phyloP scores from a whole-genome alignment of 345 rosid species.

The Luvunga scandens region DNA sequence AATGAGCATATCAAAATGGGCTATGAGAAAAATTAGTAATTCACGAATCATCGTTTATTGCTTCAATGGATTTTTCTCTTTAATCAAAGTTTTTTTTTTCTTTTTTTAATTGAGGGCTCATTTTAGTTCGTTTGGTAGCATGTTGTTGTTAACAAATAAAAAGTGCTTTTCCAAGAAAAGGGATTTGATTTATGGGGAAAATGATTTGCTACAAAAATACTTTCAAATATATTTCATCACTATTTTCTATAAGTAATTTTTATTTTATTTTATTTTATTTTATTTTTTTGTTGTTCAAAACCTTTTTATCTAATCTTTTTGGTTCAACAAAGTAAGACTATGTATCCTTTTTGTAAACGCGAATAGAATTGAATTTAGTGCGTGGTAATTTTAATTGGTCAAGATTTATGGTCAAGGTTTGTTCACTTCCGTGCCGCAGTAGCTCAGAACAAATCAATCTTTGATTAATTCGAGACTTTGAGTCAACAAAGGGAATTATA shows the following conservation, averaged over 20 bases:
- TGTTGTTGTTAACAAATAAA: background rate
- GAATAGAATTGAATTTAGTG: background rate
- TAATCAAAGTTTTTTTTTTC: background rate
- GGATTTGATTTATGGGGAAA: no score
- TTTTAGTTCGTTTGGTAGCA: background rate
- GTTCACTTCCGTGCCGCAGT: background rate
- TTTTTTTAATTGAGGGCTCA: background rate
- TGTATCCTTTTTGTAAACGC: background rate
- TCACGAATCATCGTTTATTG: background rate
- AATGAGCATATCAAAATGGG: background rate
- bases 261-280: no score
- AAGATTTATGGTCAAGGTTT: background rate
- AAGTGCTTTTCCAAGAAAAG: no score
- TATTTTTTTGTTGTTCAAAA: no score
- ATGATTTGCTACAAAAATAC: background rate
- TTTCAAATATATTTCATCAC: no score
- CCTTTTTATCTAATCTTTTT: no score
- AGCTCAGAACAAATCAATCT: background rate
- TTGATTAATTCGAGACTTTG: background rate
- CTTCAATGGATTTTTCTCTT: background rate
- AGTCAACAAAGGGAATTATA: background rate
- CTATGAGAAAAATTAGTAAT: background rate
- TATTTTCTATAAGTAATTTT: no score
- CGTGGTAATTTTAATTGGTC: background rate
- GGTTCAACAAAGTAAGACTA: background rate